phyloP scores from a whole-genome alignment of 208 protist genomes.

The Crithidia mellificae region DNA sequence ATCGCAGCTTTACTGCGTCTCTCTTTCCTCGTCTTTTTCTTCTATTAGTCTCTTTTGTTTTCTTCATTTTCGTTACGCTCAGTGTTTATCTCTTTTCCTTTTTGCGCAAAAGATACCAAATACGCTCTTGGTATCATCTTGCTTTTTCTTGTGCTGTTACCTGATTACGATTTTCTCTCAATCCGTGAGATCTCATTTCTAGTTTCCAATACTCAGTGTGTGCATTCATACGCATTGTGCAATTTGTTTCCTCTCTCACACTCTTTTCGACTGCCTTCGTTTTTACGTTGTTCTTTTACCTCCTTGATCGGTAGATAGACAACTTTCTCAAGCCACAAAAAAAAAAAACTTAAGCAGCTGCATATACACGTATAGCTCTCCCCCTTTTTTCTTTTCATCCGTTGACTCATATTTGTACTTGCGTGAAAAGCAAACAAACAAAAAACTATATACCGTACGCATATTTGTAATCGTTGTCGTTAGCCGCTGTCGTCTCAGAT shows the following conservation, averaged over 20 bases:
- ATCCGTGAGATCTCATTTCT: neutral
- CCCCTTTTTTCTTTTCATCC: neutral
- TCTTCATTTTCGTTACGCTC: conserved; percentile 1
- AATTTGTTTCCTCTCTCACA: conserved; percentile 3
- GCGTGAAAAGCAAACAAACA: neutral
- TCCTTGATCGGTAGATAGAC: neutral
- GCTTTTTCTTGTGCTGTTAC: neutral
- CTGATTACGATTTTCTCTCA: conserved; percentile 1
- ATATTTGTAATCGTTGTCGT: too few relatives aligned
- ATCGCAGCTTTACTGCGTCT: neutral
- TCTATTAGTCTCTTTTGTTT: conserved; percentile 6
- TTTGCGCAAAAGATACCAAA: neutral
- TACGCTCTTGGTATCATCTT: neutral
- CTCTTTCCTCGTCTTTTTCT: conserved; percentile 2
- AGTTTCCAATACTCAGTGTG: conserved; percentile 1
- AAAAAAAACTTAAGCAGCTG: neutral
- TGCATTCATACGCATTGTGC: conserved; percentile 7
- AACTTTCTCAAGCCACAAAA: conserved; percentile 13
- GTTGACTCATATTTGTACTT: neutral
- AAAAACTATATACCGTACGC: too few relatives aligned
- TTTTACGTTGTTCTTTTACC: neutral
- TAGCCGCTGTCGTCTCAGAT: too few relatives aligned
- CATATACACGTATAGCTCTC: neutral
- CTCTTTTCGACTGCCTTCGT: conserved; percentile 2
- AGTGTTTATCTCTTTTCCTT: conserved; percentile 1